Conservation (phyloP, 305 asterid genomes). For the Fraxinus dipetala region DNA sequence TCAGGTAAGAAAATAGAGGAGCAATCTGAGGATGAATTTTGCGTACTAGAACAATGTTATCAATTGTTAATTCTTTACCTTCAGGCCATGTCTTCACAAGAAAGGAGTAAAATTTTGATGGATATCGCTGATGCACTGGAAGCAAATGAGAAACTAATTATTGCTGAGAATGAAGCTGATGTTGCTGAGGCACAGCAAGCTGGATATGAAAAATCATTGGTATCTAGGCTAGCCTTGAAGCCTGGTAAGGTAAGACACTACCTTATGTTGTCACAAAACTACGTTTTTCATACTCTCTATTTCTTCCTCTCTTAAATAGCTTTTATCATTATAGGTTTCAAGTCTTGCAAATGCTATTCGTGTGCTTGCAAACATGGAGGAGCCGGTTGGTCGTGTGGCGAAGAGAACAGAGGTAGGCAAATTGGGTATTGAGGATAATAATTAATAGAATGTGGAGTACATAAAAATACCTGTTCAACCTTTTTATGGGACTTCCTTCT, state of each 20-base stretch:
- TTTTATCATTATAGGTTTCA: constrained; percentile 50
- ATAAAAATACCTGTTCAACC: not conserved
- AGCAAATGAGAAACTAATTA: constrained; percentile 63
- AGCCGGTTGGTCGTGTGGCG: constrained; percentile 83
- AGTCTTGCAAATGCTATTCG: constrained; percentile 89
- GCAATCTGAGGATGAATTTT: not conserved
- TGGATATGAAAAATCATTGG: constrained; percentile 80
- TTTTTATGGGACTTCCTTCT: no score
- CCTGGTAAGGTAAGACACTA: constrained; percentile 64
- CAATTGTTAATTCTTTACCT: constrained; percentile 19
- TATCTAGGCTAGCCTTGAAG: constrained; percentile 79
- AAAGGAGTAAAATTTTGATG: constrained; percentile 75
- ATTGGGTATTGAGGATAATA: constrained; percentile 15
- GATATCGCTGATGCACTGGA: constrained; percentile 90
- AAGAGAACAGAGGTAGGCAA: constrained; percentile 74
- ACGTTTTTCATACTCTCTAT: not conserved
- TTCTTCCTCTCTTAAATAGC: constrained; percentile 2
- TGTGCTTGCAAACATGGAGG: constrained; percentile 94
- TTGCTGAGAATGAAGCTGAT: constrained; percentile 86
- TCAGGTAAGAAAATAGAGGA: constrained; percentile 47
- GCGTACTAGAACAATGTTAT: not conserved
- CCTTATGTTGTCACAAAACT: not conserved
- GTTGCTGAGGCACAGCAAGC: constrained; percentile 68
- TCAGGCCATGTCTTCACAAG: constrained; percentile 75
- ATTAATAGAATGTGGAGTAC: constrained; percentile 7